phyloP scores from a whole-genome alignment of 2,329 filamentous ascomycete species.

The Pestalotiopsis sp. region DNA sequence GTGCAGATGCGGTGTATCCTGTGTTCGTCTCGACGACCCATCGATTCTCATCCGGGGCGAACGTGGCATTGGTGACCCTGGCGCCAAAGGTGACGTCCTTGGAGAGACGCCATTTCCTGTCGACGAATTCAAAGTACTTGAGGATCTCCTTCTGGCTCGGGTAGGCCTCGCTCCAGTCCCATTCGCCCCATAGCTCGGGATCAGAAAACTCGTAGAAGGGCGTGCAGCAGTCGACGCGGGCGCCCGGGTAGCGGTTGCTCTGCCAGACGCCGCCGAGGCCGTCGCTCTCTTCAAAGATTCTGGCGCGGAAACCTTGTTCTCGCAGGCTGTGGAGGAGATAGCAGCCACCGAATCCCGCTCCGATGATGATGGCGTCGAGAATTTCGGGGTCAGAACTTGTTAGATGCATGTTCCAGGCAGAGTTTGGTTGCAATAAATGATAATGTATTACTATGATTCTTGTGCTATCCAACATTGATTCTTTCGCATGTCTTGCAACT shows the following conservation, averaged over 20 bases:
- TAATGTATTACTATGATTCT: not conserved
- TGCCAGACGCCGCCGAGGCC: not conserved
- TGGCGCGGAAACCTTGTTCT: not conserved
- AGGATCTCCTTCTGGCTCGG: not conserved
- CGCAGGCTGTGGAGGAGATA: not conserved
- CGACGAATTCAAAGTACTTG: not conserved
- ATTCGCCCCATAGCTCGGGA: not conserved
- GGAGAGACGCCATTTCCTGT: not conserved
- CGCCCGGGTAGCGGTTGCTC: not conserved
- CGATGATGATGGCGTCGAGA: not conserved
- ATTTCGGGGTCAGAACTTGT: accelerated
- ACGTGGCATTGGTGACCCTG: not conserved
- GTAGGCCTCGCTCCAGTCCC: not conserved
- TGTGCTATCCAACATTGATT: not conserved
- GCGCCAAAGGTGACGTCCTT: not conserved
- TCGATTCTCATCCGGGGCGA: not conserved
- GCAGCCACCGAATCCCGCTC: not conserved
- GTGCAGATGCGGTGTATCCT: not conserved
- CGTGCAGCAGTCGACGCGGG: not conserved
- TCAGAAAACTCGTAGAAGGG: not conserved
- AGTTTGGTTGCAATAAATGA: not conserved
- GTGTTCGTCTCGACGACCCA: not conserved
- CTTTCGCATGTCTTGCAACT: not conserved
- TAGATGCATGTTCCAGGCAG: not conserved
- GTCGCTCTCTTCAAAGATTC: not conserved